Base-by-base conservation (phyloP, 352 stramenopile genomes). In the Phytopythium chamaehyphon region DNA sequence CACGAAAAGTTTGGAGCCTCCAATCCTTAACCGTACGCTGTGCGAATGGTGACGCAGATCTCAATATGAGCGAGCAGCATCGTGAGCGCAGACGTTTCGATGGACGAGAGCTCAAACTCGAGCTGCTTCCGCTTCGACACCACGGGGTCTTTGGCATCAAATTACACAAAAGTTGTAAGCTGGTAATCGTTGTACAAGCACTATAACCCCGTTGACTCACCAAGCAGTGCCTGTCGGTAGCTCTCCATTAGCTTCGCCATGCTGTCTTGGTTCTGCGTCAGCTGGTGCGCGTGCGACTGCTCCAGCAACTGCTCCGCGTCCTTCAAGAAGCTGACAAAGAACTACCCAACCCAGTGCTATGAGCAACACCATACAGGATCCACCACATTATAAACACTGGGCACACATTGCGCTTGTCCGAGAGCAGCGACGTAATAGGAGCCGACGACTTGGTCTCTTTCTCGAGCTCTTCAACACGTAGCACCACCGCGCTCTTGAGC, bases 51-150 rank as follows among this genome's bases (percentile, higher is more conserved):
- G 10, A 57, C 58, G 47, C 71, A 84, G 43, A 81, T 78, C 26
- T 84, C 73, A 39, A 81, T 59, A 36, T 88, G 76, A 0, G 66
- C 66, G 19, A 68, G 35, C 24, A 88, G 54, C 73, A 88, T 76
- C 37, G 47, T 73, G 9, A 54, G 52, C 56, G 79, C 74, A 46
- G 69, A 72, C 43, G 57, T 68, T 51, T 85, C 73, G 40, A 86
- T 74, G 2, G 54, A 57, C 19, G 61, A 21, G 21, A 81, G 65
- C 21, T 76, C 69, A 44, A 60, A 65, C 14, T 61, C 61, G 3
- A 84, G 37, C 38, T 84, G 69, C 38, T 74, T 73, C 1, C 49
- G 51, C 7, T 57, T 47, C 9, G 61, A 40, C 35, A 86, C 60
- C 10, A 56, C 16, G 9, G 68, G 48, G 37, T 73, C 76, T 85